Percentiles rank a stretch among this genome's conserved stretches.
These are phyloP conservation scores for Starmerella powellii DNA, from an alignment of 805 yeast genomes.

Conservation along the genomic window DNA sequence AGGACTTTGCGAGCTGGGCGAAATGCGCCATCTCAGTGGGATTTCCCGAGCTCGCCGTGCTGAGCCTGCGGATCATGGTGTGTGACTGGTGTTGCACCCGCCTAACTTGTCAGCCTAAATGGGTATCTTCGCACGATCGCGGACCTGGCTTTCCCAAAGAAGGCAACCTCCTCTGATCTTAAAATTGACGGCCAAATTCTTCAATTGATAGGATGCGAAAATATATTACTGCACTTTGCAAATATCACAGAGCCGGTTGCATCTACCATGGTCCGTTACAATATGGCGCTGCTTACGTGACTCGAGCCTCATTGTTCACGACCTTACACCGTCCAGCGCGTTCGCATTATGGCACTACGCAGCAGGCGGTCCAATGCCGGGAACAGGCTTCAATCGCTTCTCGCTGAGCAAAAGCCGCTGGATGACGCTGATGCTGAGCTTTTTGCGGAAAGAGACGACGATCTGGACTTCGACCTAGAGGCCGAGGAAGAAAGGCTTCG, in stretches of 20 bases:
- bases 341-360: slow-evolving; percentile 4
- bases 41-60: slow-evolving; percentile 11
- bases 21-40: slow-evolving; percentile 66
- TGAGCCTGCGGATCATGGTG: neutral
- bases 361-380: slow-evolving; percentile 82
- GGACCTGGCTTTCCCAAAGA: no score
- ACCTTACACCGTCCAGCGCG: no score
- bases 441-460: slow-evolving; percentile 33
- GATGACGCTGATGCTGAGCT: slow-evolving; percentile 58
- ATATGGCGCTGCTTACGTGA: neutral
- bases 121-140: no score
- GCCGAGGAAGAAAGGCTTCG: slow-evolving; percentile 18
- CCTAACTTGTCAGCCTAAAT: neutral
- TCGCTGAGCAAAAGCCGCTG: slow-evolving; percentile 56
- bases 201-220: no score
- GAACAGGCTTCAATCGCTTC: slow-evolving; percentile 56
- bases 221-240: no score
- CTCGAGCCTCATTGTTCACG: neutral
- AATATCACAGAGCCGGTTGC: no score
- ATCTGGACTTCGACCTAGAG: slow-evolving; percentile 32
- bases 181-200: no score
- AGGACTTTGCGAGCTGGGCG: slow-evolving; percentile 73
- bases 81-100: neutral
- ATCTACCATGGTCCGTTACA: no score
- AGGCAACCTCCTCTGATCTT: no score